Conservation (phyloP, 1,284 basidiomycete species). For the Phellopilus nigrolimitatus region DNA sequence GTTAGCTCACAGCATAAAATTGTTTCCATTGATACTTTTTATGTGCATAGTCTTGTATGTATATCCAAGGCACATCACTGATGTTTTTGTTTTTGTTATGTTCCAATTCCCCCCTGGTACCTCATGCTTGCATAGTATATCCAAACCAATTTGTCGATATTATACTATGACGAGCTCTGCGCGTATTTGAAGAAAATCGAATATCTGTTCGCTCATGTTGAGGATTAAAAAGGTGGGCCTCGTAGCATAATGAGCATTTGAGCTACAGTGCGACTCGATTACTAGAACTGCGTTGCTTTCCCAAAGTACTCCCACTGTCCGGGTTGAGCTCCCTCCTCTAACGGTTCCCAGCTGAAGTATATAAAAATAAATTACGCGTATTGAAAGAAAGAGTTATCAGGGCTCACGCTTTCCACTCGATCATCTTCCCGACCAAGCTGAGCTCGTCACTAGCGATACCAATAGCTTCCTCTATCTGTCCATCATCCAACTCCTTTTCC, state of each 20-base stretch:
- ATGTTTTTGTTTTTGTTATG: constrained; percentile 4
- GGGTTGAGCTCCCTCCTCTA: constrained; percentile 74
- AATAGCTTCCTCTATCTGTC: constrained; percentile 81
- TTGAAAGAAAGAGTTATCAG: constrained; percentile 11
- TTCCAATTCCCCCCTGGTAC: not conserved
- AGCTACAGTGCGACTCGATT: too few species aligned
- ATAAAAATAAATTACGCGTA: constrained; percentile 17
- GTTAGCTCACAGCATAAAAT: constrained; percentile 6
- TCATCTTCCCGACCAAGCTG: constrained; percentile 75
- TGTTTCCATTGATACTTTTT: constrained; percentile 12
- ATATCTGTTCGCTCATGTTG: too few species aligned
- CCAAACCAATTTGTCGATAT: not conserved
- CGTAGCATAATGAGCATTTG: too few species aligned
- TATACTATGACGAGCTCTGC: not conserved
- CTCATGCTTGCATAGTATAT: constrained; percentile 1
- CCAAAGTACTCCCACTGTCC: constrained; percentile 88
- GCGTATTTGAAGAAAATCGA: not conserved
- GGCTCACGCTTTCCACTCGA: constrained; percentile 95
- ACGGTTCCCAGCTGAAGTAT: constrained; percentile 76
- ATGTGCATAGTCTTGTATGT: constrained; percentile 19
- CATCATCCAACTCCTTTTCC: constrained; percentile 72
- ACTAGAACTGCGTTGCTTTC: constrained; percentile 23
- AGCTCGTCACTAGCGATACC: constrained; percentile 84
- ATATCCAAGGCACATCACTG: constrained; percentile 14
- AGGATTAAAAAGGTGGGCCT: too few species aligned